These are phyloP conservation scores for Lagenaria siceraria DNA, from an alignment of 306 rosid species.

Conservation along the genomic window DNA sequence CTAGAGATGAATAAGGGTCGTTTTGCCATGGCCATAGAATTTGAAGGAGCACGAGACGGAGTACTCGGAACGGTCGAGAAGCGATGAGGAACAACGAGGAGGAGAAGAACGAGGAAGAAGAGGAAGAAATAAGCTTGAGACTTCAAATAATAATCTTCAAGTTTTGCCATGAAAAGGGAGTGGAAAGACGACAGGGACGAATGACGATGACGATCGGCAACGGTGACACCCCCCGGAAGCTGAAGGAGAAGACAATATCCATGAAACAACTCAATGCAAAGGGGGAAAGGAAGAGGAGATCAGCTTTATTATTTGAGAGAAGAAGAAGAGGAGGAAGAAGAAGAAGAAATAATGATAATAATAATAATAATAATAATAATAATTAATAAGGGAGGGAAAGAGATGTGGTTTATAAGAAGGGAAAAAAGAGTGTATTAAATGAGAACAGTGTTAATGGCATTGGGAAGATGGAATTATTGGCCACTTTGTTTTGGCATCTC, in stretches of 20 bases:
- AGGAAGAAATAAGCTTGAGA: constrained; percentile 1
- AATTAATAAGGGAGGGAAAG: too few species aligned
- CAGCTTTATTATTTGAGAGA: neutral
- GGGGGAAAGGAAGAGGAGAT: neutral
- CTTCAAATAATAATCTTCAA: neutral
- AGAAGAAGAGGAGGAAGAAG: neutral
- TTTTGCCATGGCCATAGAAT: neutral
- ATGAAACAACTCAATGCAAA: neutral
- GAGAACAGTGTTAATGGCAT: neutral
- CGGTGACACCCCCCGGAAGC: neutral
- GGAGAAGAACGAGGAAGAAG: neutral
- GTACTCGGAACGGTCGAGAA: neutral
- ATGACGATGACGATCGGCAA: neutral
- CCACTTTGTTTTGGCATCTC: neutral
- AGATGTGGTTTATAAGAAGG: neutral
- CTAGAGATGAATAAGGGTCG: neutral
- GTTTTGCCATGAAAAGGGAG: neutral
- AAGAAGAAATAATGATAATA: neutral
- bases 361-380: neutral
- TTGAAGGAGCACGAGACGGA: neutral
- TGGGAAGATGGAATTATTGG: constrained; percentile 3
- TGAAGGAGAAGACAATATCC: constrained; percentile 7
- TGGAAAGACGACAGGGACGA: neutral
- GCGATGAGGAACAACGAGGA: neutral
- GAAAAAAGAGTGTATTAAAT: neutral